phyloP scores from a whole-genome alignment of 2,329 filamentous ascomycete genomes.

The Thielaviopsis ethacetica region DNA sequence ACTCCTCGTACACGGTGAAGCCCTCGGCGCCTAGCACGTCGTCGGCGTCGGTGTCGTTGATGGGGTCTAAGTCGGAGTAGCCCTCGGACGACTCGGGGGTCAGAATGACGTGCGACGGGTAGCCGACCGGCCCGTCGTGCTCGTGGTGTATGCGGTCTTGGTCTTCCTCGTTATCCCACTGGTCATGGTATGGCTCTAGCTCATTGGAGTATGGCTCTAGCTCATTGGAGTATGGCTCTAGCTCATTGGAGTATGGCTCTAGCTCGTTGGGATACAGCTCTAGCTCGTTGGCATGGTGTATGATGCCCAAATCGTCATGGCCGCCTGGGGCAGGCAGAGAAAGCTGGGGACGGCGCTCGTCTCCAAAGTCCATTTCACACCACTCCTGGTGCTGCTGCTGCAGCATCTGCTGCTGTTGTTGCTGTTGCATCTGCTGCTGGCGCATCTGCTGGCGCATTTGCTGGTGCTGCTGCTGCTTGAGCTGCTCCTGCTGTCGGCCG shows the following conservation, averaged over 20 bases:
- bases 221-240: too few relatives aligned
- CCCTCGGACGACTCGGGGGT: background rate
- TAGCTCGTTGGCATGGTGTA: background rate
- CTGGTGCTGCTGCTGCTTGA: background rate
- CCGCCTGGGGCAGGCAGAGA: background rate
- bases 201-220: too few relatives aligned
- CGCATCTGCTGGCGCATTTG: background rate
- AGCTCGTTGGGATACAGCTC: background rate
- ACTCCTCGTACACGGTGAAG: background rate
- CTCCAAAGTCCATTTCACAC: background rate
- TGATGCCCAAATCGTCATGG: background rate
- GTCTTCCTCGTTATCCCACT: background rate
- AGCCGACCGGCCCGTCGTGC: background rate
- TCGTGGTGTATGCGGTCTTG: background rate
- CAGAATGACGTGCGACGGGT: background rate
- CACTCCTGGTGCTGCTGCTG: background rate
- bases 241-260: too few relatives aligned
- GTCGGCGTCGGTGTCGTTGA: background rate
- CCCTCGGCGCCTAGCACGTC: background rate
- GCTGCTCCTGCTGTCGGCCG: background rate
- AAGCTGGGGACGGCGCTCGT: background rate
- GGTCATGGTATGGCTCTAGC: background rate
- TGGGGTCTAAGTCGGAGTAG: background rate
- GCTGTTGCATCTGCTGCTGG: background rate
- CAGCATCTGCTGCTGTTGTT: background rate